Evolutionary conservation across 1,284 basidiomycete genomes (phyloP), one percentile per base, ranked within the genome.

Genomic region (Ganoderma sinense): DNA sequence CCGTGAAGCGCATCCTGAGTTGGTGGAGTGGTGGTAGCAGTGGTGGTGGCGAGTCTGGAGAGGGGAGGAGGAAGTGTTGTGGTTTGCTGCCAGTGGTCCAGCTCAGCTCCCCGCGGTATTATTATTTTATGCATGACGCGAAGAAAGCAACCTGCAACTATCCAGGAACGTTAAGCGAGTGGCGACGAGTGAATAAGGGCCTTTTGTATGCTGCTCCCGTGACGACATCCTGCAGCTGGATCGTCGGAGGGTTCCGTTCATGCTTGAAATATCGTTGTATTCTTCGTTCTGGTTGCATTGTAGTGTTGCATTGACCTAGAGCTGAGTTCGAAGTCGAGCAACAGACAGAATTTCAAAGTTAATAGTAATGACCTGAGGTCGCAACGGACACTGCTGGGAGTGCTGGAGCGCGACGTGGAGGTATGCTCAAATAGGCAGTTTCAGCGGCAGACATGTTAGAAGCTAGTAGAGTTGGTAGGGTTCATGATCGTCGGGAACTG

Each of bases 111-210:
- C n/a, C 45, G 45, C n/a, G n/a, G n/a, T 13, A 10, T n/a, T n/a
- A 23, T 23, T n/a, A n/a, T 23, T 48, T 48, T 48, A 48, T 48
- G 23, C 45, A n/a, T 10, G 45, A 48, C n/a, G n/a, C 10, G 4
- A 48, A 48, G 73, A 83, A 71, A 45, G 53, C 53, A 48, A 48
- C 0, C 43, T 45, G 20, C 43, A 1, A 5, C 3, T n/a, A 1
- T n/a, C 45, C 45, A 23, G n/a, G 45, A 23, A 48, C n/a, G 4
- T 10, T 36, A 36, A 36, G 43, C 41, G 18, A 4, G 45, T 48
- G n/a, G 45, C n/a, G 10, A n/a, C 11, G 45, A 23, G 13, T 23
- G n/a, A 48, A 48, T n/a, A 23, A 48, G 1, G 45, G 45, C 45
- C n/a, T 48, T 45, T 48, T 23, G 45, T n/a, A 11, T 23, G 11